These are phyloP conservation scores for Cymbopogon citratus DNA, from an alignment of 176 grass and related monocot species.

Conservation along the genomic window DNA sequence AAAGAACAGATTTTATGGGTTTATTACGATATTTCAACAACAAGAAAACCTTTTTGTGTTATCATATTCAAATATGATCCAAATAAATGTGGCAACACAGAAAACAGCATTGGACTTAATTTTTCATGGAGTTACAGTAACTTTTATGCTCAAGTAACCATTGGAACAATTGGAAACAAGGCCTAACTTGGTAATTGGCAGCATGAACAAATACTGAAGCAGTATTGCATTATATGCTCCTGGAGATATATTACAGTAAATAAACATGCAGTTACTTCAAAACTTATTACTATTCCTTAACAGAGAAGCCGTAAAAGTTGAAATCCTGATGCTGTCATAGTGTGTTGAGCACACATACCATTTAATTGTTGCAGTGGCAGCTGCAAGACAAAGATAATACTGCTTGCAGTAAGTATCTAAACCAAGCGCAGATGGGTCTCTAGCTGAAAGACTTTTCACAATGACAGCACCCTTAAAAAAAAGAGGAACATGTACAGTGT, in stretches of 20 bases:
- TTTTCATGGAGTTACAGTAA: background rate
- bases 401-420: conserved; percentile 88
- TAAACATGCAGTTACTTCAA: conserved; percentile 8
- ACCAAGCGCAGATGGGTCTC: conserved; percentile 82
- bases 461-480: conserved; percentile 61
- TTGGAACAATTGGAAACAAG: background rate
- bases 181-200: background rate
- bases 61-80: background rate
- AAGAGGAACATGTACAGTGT: conserved; percentile 12
- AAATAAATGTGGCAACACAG: background rate
- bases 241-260: conserved; percentile 1
- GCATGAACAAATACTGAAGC: background rate
- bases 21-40: conserved; percentile 16
- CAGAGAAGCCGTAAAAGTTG: background rate
- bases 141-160: background rate
- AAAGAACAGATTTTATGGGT: background rate
- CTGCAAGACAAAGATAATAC: conserved; percentile 94
- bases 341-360: conserved; percentile 42
- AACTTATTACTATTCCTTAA: conserved; percentile 15
- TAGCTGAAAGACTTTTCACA: conserved; percentile 85
- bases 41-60: background rate
- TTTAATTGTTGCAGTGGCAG: conserved; percentile 77
- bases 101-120: background rate
- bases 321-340: background rate
- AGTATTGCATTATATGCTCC: background rate